Evolutionary conservation across 169 alveolate genomes (phyloP), one percentile per base, ranked within the genome.

Genomic region (Eimeria praecox): DNA sequence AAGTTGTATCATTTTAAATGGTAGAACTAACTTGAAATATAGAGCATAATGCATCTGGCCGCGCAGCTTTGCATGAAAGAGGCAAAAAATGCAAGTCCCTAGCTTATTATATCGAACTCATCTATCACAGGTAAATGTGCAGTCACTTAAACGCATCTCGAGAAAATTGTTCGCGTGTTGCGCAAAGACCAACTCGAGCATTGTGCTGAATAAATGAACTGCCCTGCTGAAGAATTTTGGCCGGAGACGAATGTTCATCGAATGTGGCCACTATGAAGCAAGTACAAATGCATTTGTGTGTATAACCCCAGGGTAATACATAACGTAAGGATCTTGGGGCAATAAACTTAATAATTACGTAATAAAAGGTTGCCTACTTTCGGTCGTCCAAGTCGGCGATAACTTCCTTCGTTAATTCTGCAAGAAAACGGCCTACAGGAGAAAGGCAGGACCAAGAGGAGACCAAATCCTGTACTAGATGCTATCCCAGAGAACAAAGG

Each of bases 321-420:
- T 24, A 64, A 64, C 42, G 6, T 64, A 27, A 24, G 20, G 0
- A n/a, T 1, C 35, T n/a, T n/a, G 75, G 6, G 3, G 18, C 42
- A 69, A 35, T 35, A 33, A 69, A 33, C 44, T 12, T 12, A 69
- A 69, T 14, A 33, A 69, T 49, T 10, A 33, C 30, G 20, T 49
- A n/a, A 75, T 12, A 38, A 77, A 44, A 44, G 64, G 30, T 16
- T 24, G 14, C 56, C 35, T 86, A 86, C 94, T 98, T 97, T 30
- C 98, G 96, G 73, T 94, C 96, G 66, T 98, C 99, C 93, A 98
- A 92, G 87, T 97, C 98, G 54, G 95, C 96, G 56, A 99, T 97
- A 62, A 98, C 98, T 88, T 98, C 98, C 96, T 97, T 78, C 38
- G 99, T 98, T 49, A 99, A 90, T 80, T 98, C 99, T 8, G 99